A percentile compares a stretch with the other conserved stretches of the same genome.
These are phyloP conservation scores for Mycena sp. DNA, from an alignment of 1,284 basidiomycete genomes.

Conservation along the genomic window DNA sequence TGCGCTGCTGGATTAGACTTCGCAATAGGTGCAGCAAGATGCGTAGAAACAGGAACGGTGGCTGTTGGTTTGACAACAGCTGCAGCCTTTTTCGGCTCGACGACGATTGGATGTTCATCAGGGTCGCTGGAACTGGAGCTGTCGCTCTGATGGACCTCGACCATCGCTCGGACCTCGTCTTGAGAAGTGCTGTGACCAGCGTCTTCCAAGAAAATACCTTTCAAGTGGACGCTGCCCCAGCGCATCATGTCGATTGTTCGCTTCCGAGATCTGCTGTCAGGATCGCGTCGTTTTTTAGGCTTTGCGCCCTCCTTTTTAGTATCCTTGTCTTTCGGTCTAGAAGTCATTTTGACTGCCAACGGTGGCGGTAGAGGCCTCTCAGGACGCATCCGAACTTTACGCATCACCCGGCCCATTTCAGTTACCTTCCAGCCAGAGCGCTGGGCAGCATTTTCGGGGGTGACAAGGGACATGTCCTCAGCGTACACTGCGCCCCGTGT, in stretches of 20 bases:
- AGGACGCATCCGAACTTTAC: slow-evolving; percentile 75
- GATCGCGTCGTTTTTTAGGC: slow-evolving; percentile 48
- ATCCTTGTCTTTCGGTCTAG: slow-evolving; percentile 32
- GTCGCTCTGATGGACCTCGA: slow-evolving; percentile 6
- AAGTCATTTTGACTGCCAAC: slow-evolving; percentile 26
- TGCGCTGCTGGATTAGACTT: slow-evolving; percentile 6
- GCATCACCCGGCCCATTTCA: slow-evolving; percentile 69
- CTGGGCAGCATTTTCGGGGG: slow-evolving; percentile 58
- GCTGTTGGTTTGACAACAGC: neutral
- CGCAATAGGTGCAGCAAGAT: neutral
- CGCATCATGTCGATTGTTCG: slow-evolving; percentile 72
- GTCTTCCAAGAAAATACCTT: slow-evolving; percentile 69
- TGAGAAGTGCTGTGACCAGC: slow-evolving; percentile 28
- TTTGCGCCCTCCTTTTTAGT: slow-evolving; percentile 33
- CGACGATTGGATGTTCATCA: neutral
- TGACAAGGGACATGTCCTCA: slow-evolving; percentile 69
- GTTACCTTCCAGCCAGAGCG: slow-evolving; percentile 75
- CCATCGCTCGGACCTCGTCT: slow-evolving; percentile 1
- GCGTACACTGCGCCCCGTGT: slow-evolving; percentile 52
- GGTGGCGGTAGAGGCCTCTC: slow-evolving; percentile 61
- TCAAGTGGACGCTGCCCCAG: slow-evolving; percentile 73
- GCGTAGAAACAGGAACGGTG: neutral
- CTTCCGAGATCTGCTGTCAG: slow-evolving; percentile 58
- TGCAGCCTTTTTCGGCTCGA: neutral
- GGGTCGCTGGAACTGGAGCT: neutral